A percentile compares a stretch with the other conserved stretches of the same genome.
These are phyloP conservation scores for Rubia peregrina DNA, from an alignment of 305 asterid genomes.

Conservation along the genomic window DNA sequence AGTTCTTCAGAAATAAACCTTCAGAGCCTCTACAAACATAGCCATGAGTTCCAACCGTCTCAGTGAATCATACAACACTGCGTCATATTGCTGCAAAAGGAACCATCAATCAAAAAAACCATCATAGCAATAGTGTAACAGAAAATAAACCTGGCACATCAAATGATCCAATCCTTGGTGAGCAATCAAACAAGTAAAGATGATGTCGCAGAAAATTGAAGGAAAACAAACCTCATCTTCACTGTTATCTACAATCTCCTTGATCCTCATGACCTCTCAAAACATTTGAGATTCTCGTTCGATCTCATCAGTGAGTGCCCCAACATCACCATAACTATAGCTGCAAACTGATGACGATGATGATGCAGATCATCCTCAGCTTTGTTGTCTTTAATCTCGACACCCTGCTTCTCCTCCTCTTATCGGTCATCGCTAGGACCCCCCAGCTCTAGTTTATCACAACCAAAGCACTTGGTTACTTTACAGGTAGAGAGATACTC, in stretches of 20 bases:
- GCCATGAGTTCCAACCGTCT: slow-evolving; percentile 77
- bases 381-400: not conserved
- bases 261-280: slow-evolving; percentile 74
- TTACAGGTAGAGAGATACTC: slow-evolving; percentile 78
- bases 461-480: slow-evolving; percentile 60
- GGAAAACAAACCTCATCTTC: slow-evolving; percentile 47
- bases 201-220: no score
- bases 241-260: slow-evolving; percentile 50
- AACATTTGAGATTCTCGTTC: slow-evolving; percentile 56
- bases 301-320: slow-evolving; percentile 77
- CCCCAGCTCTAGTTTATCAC: slow-evolving; percentile 54
- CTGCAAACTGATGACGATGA: not conserved
- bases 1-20: slow-evolving; percentile 42
- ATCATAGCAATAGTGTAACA: not conserved
- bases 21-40: slow-evolving; percentile 66
- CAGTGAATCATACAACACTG: slow-evolving; percentile 50
- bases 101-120: slow-evolving; percentile 17
- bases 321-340: slow-evolving; percentile 65
- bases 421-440: slow-evolving; percentile 38
- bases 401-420: slow-evolving; percentile 25
- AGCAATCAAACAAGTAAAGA: not conserved
- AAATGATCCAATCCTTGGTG: not conserved
- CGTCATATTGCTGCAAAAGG: slow-evolving; percentile 41
- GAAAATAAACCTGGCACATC: not conserved
- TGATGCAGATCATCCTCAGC: no score